Evolutionary conservation across 306 rosid species (phyloP).

Genomic region (Lathyrus sativus): DNA sequence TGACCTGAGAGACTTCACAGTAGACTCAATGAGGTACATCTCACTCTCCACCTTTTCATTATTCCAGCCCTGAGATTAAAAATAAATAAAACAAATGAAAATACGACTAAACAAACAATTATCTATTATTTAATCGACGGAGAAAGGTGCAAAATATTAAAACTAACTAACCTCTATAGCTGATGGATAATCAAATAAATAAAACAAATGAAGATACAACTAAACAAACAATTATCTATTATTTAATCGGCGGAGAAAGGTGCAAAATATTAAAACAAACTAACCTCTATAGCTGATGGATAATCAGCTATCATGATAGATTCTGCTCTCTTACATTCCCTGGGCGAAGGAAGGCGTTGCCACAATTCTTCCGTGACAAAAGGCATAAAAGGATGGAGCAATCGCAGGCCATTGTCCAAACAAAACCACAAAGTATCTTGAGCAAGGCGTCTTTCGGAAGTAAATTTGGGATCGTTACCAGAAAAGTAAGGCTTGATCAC

Average conservation of each 20-base stretch:
- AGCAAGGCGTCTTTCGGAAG: constrained; percentile 65
- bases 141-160: not conserved
- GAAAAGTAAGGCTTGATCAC: constrained; percentile 85
- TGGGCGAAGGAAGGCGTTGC: constrained; percentile 93
- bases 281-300: constrained; percentile 76
- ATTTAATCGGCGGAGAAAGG: not conserved
- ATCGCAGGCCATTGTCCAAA: constrained; percentile 85
- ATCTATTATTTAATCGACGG: not conserved
- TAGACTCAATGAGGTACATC: constrained; percentile 73
- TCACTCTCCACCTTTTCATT: constrained; percentile 69
- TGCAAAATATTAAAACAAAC: constrained; percentile 36
- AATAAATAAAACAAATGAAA: not conserved
- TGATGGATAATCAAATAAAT: constrained; percentile 75
- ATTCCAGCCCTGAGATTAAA: constrained; percentile 66
- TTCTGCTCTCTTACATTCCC: constrained; percentile 52
- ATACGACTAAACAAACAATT: not conserved
- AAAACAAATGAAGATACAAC: too few relatives aligned
- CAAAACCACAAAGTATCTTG: constrained; percentile 91
- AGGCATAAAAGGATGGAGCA: constrained; percentile 99
- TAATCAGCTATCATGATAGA: constrained; percentile 82
- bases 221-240: constrained; percentile 6
- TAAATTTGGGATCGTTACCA: constrained; percentile 56
- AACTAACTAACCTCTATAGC: constrained; percentile 65
- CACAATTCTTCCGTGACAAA: constrained; percentile 93
- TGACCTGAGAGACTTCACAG: constrained; percentile 78